Percentiles rank a stretch among this genome's conserved stretches.
Conservation (phyloP, 2,329 filamentous ascomycete genomes). For the Chaetomiaceae sp. region DNA sequence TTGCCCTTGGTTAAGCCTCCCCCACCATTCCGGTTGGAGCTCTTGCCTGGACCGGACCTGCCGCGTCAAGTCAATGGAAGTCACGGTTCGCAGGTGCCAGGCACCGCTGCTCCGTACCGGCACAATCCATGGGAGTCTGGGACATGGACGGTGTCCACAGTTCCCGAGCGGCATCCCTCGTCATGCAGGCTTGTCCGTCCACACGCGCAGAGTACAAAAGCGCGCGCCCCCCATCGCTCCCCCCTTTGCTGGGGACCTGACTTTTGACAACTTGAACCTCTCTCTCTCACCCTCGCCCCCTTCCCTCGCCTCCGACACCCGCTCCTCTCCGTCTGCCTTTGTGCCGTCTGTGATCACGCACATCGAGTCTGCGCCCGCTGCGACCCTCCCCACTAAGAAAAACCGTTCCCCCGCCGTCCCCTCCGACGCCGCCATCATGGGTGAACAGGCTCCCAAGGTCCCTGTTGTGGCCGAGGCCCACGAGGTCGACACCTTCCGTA, state of each 20-base stretch:
- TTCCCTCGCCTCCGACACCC: background rate
- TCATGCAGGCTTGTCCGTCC: conserved; percentile 20
- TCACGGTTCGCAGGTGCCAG: background rate
- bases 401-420: conserved; percentile 18
- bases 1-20: background rate
- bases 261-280: background rate
- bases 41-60: background rate
- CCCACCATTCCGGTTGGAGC: conserved; percentile 16
- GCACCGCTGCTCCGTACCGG: conserved; percentile 10
- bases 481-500: conserved; percentile 69
- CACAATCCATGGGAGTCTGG: conserved; percentile 5
- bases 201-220: conserved; percentile 26
- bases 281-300: conserved; percentile 1
- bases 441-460: conserved; percentile 41
- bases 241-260: background rate
- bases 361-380: background rate
- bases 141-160: conserved; percentile 13
- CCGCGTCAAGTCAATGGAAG: too few species aligned
- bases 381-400: conserved; percentile 1
- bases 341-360: background rate
- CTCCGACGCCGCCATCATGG: conserved; percentile 37
- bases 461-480: conserved; percentile 72
- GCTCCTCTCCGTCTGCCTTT: background rate
- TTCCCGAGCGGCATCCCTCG: conserved; percentile 12
- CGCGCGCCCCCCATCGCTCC: conserved; percentile 16